Percentiles rank a stretch among this genome's conserved stretches.
phyloP scores from a whole-genome alignment of 2,329 filamentous ascomycete genomes.

The Apiospora arundinis region DNA sequence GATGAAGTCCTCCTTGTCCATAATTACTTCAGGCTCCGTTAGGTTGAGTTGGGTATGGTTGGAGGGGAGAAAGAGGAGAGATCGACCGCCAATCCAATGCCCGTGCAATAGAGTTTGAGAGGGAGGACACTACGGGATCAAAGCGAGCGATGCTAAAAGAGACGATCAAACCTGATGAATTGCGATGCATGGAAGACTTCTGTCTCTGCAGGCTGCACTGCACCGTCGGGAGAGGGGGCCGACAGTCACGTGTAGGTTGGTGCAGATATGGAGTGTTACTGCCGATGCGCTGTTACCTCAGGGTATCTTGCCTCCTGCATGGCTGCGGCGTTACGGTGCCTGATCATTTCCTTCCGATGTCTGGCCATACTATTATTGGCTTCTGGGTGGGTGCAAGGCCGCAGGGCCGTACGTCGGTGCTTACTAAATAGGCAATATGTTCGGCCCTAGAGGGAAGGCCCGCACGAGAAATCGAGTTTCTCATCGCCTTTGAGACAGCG shows the following conservation, averaged over 20 bases:
- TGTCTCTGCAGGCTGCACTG: background rate
- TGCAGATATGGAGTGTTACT: background rate
- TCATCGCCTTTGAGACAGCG: background rate
- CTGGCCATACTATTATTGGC: background rate
- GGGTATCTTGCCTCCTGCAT: background rate
- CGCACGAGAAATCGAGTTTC: background rate
- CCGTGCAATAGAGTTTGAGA: background rate
- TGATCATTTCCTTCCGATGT: background rate
- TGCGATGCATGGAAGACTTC: background rate
- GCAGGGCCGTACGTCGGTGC: background rate
- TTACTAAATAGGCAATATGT: constrained; percentile 4
- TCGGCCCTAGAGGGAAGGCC: background rate
- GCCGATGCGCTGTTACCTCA: background rate
- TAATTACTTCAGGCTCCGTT: background rate
- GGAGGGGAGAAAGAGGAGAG: background rate
- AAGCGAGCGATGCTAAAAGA: constrained; percentile 3
- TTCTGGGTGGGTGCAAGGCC: background rate
- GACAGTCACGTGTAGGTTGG: background rate
- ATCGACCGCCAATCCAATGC: background rate
- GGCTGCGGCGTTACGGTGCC: too few relatives aligned
- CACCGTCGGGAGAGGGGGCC: background rate
- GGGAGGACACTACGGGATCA: background rate
- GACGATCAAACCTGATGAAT: background rate
- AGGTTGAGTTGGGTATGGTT: background rate
- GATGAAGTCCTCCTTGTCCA: constrained; percentile 10